Conservation (phyloP, 2,329 filamentous ascomycete genomes). For the Aspergillus bombycis region DNA sequence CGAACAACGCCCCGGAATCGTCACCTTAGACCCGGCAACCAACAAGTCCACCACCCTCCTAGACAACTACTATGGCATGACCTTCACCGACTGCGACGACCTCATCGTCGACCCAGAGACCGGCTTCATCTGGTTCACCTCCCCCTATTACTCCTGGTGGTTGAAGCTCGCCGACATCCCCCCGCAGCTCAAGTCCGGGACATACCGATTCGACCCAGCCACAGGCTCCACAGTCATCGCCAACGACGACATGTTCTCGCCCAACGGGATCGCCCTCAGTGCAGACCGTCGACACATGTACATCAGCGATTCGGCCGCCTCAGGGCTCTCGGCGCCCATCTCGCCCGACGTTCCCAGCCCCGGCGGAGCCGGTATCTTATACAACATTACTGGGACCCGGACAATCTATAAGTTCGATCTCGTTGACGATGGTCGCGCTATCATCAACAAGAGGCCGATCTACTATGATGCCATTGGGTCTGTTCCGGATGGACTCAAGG, state of each 20-base stretch:
- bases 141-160: conserved; percentile 3
- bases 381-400: conserved; percentile 1
- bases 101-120: conserved; percentile 3
- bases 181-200: background rate
- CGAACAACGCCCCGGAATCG: conserved; percentile 7
- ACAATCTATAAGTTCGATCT: conserved; percentile 11
- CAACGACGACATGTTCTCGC: conserved; percentile 7
- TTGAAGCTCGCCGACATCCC: background rate
- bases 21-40: conserved; percentile 3
- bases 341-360: background rate
- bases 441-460: conserved; percentile 6
- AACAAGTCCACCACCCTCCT: conserved; percentile 2
- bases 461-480: conserved; percentile 2
- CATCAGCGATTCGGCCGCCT: conserved; percentile 4
- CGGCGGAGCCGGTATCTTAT: background rate
- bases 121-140: conserved; percentile 12
- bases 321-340: background rate
- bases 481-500: conserved; percentile 12
- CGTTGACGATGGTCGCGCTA: background rate
- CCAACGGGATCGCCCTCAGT: conserved; percentile 9
- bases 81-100: conserved; percentile 11
- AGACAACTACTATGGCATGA: conserved; percentile 9
- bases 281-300: conserved; percentile 5
- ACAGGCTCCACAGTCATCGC: conserved; percentile 2
- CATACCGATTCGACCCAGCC: conserved; percentile 8